Conservation (phyloP, 208 protist genomes). For the Trypanosoma mega region DNA sequence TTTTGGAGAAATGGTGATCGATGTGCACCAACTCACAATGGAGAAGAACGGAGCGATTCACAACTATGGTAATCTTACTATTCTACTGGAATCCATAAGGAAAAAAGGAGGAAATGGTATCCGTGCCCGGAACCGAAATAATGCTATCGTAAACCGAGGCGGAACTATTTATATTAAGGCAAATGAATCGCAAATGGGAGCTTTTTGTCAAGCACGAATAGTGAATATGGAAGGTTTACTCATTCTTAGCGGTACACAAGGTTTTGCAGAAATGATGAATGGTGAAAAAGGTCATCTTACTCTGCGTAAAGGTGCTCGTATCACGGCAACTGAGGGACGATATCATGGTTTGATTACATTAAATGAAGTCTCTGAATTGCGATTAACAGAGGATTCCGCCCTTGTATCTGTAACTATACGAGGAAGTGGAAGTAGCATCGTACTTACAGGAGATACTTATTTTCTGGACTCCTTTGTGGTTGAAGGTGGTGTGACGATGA, state of each 20-base stretch:
- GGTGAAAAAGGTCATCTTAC: conserved; percentile 30
- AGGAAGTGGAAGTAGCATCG: conserved; percentile 38
- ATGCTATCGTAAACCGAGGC: conserved; percentile 59
- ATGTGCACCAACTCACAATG: conserved; percentile 62
- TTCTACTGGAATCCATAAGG: conserved; percentile 57
- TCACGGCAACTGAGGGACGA: conserved; percentile 41
- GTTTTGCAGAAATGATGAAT: conserved; percentile 49
- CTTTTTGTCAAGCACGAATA: conserved; percentile 59
- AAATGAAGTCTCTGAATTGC: conserved; percentile 44
- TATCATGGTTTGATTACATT: conserved; percentile 37
- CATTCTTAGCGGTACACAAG: conserved; percentile 45
- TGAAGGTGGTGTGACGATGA: conserved; percentile 29
- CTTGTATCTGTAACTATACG: conserved; percentile 40
- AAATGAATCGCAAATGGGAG: conserved; percentile 42
- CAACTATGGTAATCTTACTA: conserved; percentile 78
- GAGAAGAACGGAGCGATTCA: conserved; percentile 64
- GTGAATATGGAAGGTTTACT: conserved; percentile 48
- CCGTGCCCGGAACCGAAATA: conserved; percentile 41
- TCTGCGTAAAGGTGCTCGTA: conserved; percentile 32
- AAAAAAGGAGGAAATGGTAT: conserved; percentile 60
- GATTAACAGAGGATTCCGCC: conserved; percentile 39
- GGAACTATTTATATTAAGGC: conserved; percentile 57
- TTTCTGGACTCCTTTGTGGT: conserved; percentile 61
- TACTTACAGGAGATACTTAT: conserved; percentile 38
- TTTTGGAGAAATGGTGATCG: conserved; percentile 81